phyloP scores from a whole-genome alignment of 192 early-diverging fungal species.

The Backusella tuberculispora region DNA sequence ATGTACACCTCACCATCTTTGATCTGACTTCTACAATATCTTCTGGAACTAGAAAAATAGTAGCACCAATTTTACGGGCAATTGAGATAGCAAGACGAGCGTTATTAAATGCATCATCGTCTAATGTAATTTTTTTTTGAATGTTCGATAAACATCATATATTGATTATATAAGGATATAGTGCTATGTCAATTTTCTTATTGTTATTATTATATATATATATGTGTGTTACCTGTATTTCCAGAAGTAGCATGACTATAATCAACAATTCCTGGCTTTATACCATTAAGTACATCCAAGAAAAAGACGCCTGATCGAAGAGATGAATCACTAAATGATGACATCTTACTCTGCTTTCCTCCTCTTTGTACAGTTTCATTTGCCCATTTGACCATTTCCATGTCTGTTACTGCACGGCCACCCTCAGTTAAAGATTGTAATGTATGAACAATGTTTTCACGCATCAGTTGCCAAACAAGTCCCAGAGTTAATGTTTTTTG shows the following conservation, averaged over 20 bases:
- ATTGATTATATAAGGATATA: too few relatives aligned
- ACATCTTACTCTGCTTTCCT: conserved; percentile 72
- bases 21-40: conserved; percentile 98
- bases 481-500: conserved; percentile 88
- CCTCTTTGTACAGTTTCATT: conserved; percentile 77
- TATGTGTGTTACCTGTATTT: conserved; percentile 43
- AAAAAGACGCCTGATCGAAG: conserved; percentile 84
- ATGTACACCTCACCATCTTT: conserved; percentile 76
- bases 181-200: too few relatives aligned
- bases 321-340: conserved; percentile 82
- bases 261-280: conserved; percentile 92
- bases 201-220: neutral
- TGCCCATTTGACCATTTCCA: conserved; percentile 94
- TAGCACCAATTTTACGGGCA: conserved; percentile 98
- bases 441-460: conserved; percentile 94
- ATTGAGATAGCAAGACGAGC: conserved; percentile 98
- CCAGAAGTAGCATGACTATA: conserved; percentile 83
- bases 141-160: too few relatives aligned
- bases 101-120: conserved; percentile 90
- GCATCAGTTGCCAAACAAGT: conserved; percentile 99
- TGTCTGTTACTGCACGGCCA: conserved; percentile 87
- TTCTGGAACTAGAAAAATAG: conserved; percentile 97
- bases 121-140: conserved; percentile 31
- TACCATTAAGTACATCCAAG: conserved; percentile 90
- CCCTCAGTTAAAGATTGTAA: conserved; percentile 82